Percentiles rank a stretch among this genome's conserved stretches.
These are phyloP conservation scores for Phytophthora multivora DNA, from an alignment of 352 stramenopile genomes.

Conservation along the genomic window DNA sequence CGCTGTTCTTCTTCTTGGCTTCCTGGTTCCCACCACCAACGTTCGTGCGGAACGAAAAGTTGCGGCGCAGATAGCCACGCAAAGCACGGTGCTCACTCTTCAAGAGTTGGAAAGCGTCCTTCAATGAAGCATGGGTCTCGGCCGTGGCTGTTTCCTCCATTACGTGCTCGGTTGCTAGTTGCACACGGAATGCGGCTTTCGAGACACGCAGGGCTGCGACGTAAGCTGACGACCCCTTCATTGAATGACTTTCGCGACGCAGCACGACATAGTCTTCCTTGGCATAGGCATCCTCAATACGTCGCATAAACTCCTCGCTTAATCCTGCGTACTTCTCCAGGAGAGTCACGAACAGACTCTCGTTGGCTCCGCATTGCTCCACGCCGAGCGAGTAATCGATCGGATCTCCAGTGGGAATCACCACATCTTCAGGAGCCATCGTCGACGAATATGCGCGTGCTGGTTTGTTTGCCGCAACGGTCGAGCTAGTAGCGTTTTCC, in stretches of 20 bases:
- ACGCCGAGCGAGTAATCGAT: constrained; percentile 83
- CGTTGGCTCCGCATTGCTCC: constrained; percentile 81
- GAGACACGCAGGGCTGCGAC: constrained; percentile 83
- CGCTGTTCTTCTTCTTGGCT: constrained; percentile 37
- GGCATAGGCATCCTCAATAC: constrained; percentile 69
- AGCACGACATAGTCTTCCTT: constrained; percentile 65
- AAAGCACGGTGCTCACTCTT: constrained; percentile 77
- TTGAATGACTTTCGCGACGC: constrained; percentile 77
- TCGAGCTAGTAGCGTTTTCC: constrained; percentile 28
- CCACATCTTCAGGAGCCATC: constrained; percentile 65
- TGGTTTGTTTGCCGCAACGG: constrained; percentile 35
- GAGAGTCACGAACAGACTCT: constrained; percentile 82
- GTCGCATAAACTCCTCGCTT: constrained; percentile 77
- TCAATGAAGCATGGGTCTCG: constrained; percentile 42
- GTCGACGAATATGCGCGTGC: constrained; percentile 53
- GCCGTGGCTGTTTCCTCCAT: constrained; percentile 56
- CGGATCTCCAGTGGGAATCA: constrained; percentile 77
- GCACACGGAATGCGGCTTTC: constrained; percentile 81
- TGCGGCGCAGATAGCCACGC: constrained; percentile 78
- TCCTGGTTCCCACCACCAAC: constrained; percentile 37
- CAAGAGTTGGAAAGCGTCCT: constrained; percentile 61
- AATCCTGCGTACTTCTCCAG: constrained; percentile 80
- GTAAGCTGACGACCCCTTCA: constrained; percentile 90
- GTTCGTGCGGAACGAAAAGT: constrained; percentile 78
- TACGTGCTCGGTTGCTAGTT: constrained; percentile 77